Evolutionary conservation across 441 rosid genomes (phyloP).

Genomic region (Cnidoscolus chayamansa): DNA sequence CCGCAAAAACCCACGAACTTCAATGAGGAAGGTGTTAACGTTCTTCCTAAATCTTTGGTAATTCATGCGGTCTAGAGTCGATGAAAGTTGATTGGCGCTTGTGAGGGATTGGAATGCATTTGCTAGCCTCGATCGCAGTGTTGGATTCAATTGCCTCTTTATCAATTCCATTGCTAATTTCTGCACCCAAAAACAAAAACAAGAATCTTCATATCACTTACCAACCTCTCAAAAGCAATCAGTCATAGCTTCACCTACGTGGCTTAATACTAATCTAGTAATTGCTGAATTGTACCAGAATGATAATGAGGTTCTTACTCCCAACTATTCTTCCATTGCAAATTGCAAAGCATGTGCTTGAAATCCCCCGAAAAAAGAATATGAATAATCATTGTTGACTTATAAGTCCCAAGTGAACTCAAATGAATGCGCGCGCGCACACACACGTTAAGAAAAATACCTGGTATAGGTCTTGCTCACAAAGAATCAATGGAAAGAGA

Average conservation of each 20-base stretch:
- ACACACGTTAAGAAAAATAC: constrained; percentile 28
- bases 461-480: constrained; percentile 88
- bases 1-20: constrained; percentile 86
- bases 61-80: constrained; percentile 75
- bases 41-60: constrained; percentile 93
- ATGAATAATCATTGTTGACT: not conserved
- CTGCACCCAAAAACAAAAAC: constrained; percentile 35
- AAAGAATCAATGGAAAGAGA: constrained; percentile 86
- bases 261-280: not conserved
- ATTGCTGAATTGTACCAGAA: not conserved
- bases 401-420: not conserved
- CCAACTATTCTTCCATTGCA: not conserved
- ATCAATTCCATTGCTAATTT: constrained; percentile 72
- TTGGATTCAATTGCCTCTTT: constrained; percentile 60
- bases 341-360: not conserved
- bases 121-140: constrained; percentile 61
- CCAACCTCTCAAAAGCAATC: not conserved
- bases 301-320: not conserved
- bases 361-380: not conserved
- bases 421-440: not conserved
- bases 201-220: not conserved
- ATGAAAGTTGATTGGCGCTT: constrained; percentile 75
- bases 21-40: constrained; percentile 64
- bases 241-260: no score
- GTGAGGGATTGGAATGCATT: constrained; percentile 75